Evolutionary conservation across 1,284 basidiomycete genomes (phyloP).

Genomic region (Meripilus lineatus): DNA sequence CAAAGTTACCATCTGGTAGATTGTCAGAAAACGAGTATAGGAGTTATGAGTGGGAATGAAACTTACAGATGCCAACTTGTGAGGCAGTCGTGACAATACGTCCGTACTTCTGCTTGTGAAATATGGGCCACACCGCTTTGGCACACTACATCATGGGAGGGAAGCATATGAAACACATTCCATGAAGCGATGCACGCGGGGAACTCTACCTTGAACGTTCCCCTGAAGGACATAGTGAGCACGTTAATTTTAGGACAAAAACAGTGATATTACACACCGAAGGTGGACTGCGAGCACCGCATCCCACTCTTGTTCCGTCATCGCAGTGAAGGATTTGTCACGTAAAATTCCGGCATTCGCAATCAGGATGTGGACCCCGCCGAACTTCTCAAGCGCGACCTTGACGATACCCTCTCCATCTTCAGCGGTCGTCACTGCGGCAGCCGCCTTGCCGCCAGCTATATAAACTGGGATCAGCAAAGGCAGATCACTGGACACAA

Average conservation of each 20-base stretch:
- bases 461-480: slow-evolving; percentile 7
- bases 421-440: slow-evolving; percentile 85
- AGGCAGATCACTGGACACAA: background rate
- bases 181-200: background rate
- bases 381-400: slow-evolving; percentile 84
- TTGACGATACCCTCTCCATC: slow-evolving; percentile 92
- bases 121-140: slow-evolving; percentile 96
- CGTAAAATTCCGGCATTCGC: slow-evolving; percentile 96
- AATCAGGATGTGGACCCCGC: slow-evolving; percentile 83
- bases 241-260: background rate
- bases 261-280: slow-evolving; percentile 42
- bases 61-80: slow-evolving; percentile 86
- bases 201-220: slow-evolving; percentile 60
- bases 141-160: slow-evolving; percentile 52
- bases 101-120: slow-evolving; percentile 96
- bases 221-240: slow-evolving; percentile 30
- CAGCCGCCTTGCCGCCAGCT: slow-evolving; percentile 87
- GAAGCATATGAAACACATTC: background rate
- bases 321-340: slow-evolving; percentile 86
- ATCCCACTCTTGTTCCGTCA: slow-evolving; percentile 96
- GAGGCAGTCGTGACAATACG: slow-evolving; percentile 94
- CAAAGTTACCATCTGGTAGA: slow-evolving; percentile 97
- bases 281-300: slow-evolving; percentile 87
- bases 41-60: background rate
- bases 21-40: slow-evolving; percentile 7